A percentile compares a stretch with the other conserved stretches of the same genome.
phyloP scores from a whole-genome alignment of 2,329 filamentous ascomycete genomes.

The Basipetospora chlamydospora region DNA sequence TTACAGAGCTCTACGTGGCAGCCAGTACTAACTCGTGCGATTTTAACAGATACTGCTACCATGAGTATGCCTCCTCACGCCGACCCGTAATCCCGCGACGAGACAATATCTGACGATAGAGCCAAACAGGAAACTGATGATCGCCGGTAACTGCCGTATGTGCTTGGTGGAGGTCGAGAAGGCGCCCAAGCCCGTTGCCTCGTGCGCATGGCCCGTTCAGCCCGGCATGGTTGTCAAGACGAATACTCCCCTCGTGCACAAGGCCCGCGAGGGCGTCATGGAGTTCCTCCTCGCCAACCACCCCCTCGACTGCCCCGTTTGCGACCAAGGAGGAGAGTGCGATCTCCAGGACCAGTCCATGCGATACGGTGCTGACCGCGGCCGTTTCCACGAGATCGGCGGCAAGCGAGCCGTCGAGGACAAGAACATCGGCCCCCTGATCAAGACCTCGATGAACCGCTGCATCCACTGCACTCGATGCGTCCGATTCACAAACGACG shows the following conservation, averaged over 20 bases:
- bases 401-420: constrained; percentile 98
- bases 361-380: constrained; percentile 91
- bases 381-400: constrained; percentile 87
- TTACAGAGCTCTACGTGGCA: no score
- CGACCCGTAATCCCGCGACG: not conserved
- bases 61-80: constrained; percentile 49
- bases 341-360: constrained; percentile 99
- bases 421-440: constrained; percentile 95
- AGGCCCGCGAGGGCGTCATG: constrained; percentile 97
- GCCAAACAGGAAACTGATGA: constrained; percentile 74
- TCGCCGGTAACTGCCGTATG: constrained; percentile 99
- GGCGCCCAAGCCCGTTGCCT: constrained; percentile 92
- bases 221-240: constrained; percentile 99
- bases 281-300: constrained; percentile 96
- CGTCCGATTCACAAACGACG: constrained; percentile 92
- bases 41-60: constrained; percentile 76
- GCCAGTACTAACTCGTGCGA: constrained; percentile 8
- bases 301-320: constrained; percentile 90
- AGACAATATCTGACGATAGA: constrained; percentile 24
- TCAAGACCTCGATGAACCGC: constrained; percentile 99
- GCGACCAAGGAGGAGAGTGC: constrained; percentile 97
- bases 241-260: constrained; percentile 88
- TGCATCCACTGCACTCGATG: constrained; percentile 99
- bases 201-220: constrained; percentile 97
- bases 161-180: constrained; percentile 96